These are phyloP conservation scores for Penicillium atrosanguineum DNA, from an alignment of 495 filamentous ascomycete species.

Conservation along the genomic window DNA sequence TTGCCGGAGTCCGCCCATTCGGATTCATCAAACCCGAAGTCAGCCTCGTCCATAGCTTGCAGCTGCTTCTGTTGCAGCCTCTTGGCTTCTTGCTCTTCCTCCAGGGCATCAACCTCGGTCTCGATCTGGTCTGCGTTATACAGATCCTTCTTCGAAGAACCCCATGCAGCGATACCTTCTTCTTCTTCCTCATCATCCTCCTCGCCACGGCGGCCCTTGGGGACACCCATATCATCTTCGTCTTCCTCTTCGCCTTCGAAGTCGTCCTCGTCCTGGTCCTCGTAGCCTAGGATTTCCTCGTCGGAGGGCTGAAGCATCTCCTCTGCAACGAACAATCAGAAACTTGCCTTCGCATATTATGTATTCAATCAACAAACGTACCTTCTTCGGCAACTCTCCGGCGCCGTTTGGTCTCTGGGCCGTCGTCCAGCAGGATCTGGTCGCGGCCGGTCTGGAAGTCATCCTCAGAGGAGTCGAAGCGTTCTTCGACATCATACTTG, in stretches of 20 bases:
- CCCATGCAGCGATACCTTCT: slow-evolving; percentile 78
- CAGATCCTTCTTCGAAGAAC: slow-evolving; percentile 82
- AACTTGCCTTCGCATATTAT: background rate
- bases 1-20: slow-evolving; percentile 67
- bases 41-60: slow-evolving; percentile 77
- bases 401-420: slow-evolving; percentile 70
- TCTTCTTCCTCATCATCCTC: slow-evolving; percentile 62
- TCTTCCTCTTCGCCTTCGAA: slow-evolving; percentile 49
- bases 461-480: slow-evolving; percentile 89
- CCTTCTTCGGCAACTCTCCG: slow-evolving; percentile 64
- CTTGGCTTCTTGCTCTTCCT: slow-evolving; percentile 87
- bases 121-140: slow-evolving; percentile 89
- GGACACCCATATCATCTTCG: slow-evolving; percentile 28
- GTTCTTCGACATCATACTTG: slow-evolving; percentile 63
- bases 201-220: slow-evolving; percentile 21
- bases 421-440: slow-evolving; percentile 79
- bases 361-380: slow-evolving; percentile 24
- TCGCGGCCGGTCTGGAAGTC: slow-evolving; percentile 84
- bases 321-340: slow-evolving; percentile 41
- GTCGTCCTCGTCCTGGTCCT: slow-evolving; percentile 51
- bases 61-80: slow-evolving; percentile 87
- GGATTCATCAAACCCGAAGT: slow-evolving; percentile 87
- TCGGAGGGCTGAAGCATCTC: slow-evolving; percentile 69
- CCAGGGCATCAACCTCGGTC: slow-evolving; percentile 86
- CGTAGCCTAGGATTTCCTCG: slow-evolving; percentile 79